Evolutionary conservation across 2,329 filamentous ascomycete species (phyloP).

Genomic region (Calonectria henricotiae): DNA sequence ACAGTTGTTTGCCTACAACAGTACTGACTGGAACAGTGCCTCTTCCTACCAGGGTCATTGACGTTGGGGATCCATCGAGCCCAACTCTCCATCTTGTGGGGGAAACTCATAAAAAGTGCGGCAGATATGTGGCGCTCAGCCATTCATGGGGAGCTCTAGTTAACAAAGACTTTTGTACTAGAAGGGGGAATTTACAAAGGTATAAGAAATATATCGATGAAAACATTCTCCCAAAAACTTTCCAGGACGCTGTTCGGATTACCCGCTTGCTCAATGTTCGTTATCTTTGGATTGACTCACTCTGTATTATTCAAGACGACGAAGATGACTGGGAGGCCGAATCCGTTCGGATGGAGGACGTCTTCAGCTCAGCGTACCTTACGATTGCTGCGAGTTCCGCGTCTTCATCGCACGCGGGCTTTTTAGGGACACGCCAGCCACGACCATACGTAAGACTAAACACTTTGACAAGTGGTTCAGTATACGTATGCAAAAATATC

Average conservation of each 20-base stretch:
- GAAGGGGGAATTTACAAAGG: background rate
- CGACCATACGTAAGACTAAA: background rate
- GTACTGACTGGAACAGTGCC: background rate
- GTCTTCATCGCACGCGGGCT: background rate
- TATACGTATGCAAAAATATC: background rate
- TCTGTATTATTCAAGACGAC: conserved; percentile 1
- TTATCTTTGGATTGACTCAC: conserved; percentile 8
- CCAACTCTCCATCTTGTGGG: background rate
- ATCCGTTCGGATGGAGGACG: background rate
- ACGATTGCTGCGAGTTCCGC: conserved; percentile 3
- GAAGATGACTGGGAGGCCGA: background rate
- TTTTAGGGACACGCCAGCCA: background rate
- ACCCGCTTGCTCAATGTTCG: background rate
- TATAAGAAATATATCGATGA: background rate
- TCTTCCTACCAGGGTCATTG: background rate
- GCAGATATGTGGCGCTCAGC: background rate
- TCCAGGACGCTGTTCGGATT: background rate
- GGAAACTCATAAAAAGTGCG: background rate
- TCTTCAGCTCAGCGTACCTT: conserved; percentile 1
- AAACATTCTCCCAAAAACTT: background rate
- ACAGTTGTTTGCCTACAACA: background rate
- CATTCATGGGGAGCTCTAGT: background rate
- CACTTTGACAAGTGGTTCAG: background rate
- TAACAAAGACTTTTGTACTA: background rate
- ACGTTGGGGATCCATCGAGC: background rate